Percentiles rank a stretch among this genome's conserved stretches.
phyloP scores from a whole-genome alignment of 352 stramenopile genomes.

The Globisporangium megalacanthum region DNA sequence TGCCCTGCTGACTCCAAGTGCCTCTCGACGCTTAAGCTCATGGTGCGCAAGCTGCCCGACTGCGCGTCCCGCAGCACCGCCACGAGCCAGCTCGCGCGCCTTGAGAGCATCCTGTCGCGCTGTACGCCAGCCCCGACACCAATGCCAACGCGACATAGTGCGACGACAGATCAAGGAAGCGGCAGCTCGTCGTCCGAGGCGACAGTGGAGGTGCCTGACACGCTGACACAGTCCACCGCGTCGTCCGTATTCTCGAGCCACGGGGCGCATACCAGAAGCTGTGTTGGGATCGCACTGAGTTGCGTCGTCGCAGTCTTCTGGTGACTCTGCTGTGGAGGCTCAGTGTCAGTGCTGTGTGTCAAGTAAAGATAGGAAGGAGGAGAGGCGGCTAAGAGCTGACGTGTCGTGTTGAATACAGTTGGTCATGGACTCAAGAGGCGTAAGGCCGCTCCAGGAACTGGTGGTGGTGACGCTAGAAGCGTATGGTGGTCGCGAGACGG shows the following conservation, averaged over 20 bases:
- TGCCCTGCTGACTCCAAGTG: conserved; percentile 2
- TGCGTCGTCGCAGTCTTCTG: neutral
- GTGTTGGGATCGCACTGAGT: neutral
- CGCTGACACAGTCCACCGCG: neutral
- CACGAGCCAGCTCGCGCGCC: neutral
- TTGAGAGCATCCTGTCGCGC: neutral
- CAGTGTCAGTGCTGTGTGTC: too few relatives aligned
- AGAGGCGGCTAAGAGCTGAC: too few relatives aligned
- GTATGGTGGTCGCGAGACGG: too few relatives aligned
- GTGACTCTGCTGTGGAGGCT: too few relatives aligned
- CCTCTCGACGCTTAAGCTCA: neutral
- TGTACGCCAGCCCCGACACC: neutral
- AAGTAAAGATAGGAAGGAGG: too few relatives aligned
- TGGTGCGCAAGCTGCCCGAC: conserved; percentile 9
- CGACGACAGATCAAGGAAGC: neutral
- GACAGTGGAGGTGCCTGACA: neutral
- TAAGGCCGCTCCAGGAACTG: too few relatives aligned
- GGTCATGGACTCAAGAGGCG: too few relatives aligned
- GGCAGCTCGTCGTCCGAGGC: neutral
- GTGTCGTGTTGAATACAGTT: too few relatives aligned
- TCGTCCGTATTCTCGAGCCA: neutral
- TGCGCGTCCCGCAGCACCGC: neutral
- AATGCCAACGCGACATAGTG: neutral
- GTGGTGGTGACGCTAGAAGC: too few relatives aligned
- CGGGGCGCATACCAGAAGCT: neutral